Conservation (phyloP, 176 grass and related monocot species). For the Thalia dealbata region DNA sequence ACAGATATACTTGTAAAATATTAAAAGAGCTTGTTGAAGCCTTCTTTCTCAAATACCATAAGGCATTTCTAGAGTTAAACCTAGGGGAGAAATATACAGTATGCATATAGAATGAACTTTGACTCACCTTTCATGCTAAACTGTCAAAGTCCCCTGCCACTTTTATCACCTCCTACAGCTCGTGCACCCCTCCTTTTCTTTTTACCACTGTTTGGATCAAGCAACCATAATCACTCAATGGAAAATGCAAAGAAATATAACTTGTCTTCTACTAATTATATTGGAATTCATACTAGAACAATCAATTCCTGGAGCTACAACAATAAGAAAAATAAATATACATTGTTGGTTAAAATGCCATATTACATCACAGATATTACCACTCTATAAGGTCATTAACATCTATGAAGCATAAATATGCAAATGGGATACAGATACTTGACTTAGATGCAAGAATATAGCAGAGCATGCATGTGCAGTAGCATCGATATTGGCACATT, state of each 20-base stretch:
- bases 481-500: no score
- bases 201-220: constrained; percentile 44
- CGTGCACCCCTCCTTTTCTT: constrained; percentile 84
- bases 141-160: constrained; percentile 83
- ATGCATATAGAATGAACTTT: neutral
- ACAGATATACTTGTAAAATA: neutral
- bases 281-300: neutral
- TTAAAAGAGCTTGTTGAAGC: neutral
- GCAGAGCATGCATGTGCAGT: neutral
- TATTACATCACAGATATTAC: neutral
- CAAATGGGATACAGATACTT: neutral
- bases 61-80: neutral
- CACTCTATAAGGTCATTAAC: neutral
- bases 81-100: neutral
- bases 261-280: neutral
- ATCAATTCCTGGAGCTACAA: neutral
- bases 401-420: neutral
- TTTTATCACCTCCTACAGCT: constrained; percentile 72
- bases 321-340: neutral
- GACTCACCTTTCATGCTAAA: constrained; percentile 96
- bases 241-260: neutral
- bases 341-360: neutral
- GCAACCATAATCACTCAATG: constrained; percentile 3
- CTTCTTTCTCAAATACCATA: neutral
- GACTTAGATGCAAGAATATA: neutral